Base-by-base conservation (phyloP, 176 grass and related monocot species). In the Triticum timopheevii region DNA sequence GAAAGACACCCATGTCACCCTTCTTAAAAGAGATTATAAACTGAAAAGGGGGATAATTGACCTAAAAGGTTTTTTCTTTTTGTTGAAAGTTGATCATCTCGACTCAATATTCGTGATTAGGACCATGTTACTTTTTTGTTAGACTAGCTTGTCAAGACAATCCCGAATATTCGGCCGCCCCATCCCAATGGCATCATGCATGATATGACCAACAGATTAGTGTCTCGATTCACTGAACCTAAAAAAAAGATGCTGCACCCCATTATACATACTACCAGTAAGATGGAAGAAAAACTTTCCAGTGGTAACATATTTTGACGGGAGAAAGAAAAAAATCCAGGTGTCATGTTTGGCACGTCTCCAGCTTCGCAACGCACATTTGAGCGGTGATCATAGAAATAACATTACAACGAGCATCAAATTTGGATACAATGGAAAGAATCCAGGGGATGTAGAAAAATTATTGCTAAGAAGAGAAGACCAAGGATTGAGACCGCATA, bases 201-300 rank as follows among this genome's bases (percentile, higher is more conserved):
- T 89, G 81, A 77, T 64, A 73, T 80, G 44, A 23, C 30, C 52
- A 61, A 52, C 8, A 54, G 72, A 35, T 17, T 16, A 36, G 17
- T 52, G 58, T 49, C 42, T 65, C 59, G 10, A n/a, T 81, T 87
- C 78, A 81, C 20, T 39, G 78, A 52, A 76, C 69, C 77, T 73
- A 15, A 35, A 73, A 39, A 39, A 22, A 59, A 13, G 68, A 73
- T 2, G 24, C 2, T 19, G 16, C 61, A 47, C 16, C 66, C 13
- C 73, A 52, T 10, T 31, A 75, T 49, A 49, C 23, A 63, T 63
- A 4, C 61, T 10, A 12, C 69, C 4, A 72, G 67, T 38, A 38
- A 38, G 9, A 69, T 22, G 33, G 33, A 34, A 27, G 24, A 27
- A 50, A 5, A 4, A 44, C 33, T 24, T 24, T 80, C 4, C n/a